Evolutionary conservation across 2,329 filamentous ascomycete genomes (phyloP).

Genomic region (Colletotrichum paranaense): DNA sequence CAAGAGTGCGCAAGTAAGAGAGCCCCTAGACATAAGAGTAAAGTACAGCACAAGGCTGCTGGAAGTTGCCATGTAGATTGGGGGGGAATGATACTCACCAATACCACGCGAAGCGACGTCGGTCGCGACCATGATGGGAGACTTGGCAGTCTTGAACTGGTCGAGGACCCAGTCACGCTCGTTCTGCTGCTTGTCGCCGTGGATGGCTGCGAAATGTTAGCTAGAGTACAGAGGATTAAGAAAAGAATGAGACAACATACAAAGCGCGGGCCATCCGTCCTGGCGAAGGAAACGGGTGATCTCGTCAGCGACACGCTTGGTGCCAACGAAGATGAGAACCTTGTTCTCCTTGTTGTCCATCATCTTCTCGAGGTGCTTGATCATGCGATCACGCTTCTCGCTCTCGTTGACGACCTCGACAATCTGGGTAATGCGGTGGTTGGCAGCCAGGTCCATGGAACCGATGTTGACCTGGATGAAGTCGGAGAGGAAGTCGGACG

Average conservation of each 20-base stretch:
- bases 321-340: constrained; percentile 92
- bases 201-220: constrained; percentile 77
- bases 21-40: constrained; percentile 93
- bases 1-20: constrained; percentile 90
- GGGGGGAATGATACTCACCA: constrained; percentile 84
- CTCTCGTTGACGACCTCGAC: constrained; percentile 96
- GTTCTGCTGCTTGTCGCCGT: constrained; percentile 99
- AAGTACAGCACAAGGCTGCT: constrained; percentile 78
- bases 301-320: constrained; percentile 96
- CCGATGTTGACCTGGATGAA: constrained; percentile 99
- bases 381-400: constrained; percentile 98
- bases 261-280: constrained; percentile 97
- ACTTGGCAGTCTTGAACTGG: constrained; percentile 99
- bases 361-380: constrained; percentile 96
- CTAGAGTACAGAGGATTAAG: not conserved
- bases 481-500: constrained; percentile 89
- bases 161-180: constrained; percentile 99
- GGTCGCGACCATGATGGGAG: constrained; percentile 99
- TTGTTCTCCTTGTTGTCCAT: constrained; percentile 98
- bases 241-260: constrained; percentile 62
- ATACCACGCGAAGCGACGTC: constrained; percentile 99
- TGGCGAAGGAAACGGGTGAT: constrained; percentile 98
- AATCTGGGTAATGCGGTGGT: constrained; percentile 97
- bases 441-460: constrained; percentile 94
- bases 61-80: constrained; percentile 63